Evolutionary conservation across 495 filamentous ascomycete species (phyloP).

Genomic region (Aspergillus wentii): DNA sequence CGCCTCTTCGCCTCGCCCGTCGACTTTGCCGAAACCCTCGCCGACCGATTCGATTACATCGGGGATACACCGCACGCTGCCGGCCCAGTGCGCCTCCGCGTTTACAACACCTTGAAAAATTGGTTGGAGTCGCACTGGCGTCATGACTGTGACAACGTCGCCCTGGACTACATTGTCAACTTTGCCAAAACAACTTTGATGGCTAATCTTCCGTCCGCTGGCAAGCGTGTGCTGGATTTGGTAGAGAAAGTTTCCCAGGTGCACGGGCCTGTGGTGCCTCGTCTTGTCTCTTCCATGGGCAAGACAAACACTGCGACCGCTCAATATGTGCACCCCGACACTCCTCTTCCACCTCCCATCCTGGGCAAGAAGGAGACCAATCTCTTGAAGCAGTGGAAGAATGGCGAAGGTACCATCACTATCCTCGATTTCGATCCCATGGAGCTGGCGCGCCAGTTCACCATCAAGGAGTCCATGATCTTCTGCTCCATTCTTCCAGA

Average conservation of each 20-base stretch:
- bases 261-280: constrained; percentile 75
- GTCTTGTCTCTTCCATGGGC: constrained; percentile 80
- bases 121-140: constrained; percentile 98
- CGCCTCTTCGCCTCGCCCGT: constrained; percentile 84
- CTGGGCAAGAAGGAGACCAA: constrained; percentile 72
- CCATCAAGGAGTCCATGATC: constrained; percentile 86
- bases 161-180: constrained; percentile 65
- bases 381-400: constrained; percentile 69
- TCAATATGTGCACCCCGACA: constrained; percentile 64
- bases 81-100: constrained; percentile 76
- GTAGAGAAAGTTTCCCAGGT: constrained; percentile 75
- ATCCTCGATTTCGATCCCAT: constrained; percentile 92
- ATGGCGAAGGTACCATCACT: constrained; percentile 60
- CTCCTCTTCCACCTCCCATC: constrained; percentile 61
- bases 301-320: constrained; percentile 75
- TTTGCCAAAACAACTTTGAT: constrained; percentile 75
- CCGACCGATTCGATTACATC: constrained; percentile 90
- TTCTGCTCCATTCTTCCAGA: constrained; percentile 92
- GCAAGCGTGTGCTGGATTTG: constrained; percentile 71
- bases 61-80: constrained; percentile 68
- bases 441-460: constrained; percentile 89
- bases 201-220: constrained; percentile 65
- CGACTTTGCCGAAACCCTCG: constrained; percentile 73
- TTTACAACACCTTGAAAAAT: constrained; percentile 95
- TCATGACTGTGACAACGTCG: constrained; percentile 67